Evolutionary conservation across 805 yeast species (phyloP).

Genomic region (Teunomyces lycoperdinae): DNA sequence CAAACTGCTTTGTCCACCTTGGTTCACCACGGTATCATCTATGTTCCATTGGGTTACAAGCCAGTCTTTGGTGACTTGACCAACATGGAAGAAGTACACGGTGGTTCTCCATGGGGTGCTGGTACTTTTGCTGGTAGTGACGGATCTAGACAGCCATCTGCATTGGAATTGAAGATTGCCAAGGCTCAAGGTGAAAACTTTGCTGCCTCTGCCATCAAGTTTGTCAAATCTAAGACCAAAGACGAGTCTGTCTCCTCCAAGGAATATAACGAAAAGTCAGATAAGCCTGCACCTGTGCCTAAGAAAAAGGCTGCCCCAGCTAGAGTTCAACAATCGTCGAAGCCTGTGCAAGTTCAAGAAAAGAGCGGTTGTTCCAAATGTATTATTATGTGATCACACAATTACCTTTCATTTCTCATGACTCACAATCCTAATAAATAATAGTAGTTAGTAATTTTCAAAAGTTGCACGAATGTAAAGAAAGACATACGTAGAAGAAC

Average conservation of each 20-base stretch:
- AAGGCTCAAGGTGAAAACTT: slow-evolving; percentile 65
- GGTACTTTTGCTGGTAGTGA: slow-evolving; percentile 74
- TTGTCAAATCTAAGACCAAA: slow-evolving; percentile 8
- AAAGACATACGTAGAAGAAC: slow-evolving; percentile 1
- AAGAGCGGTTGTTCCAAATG: slow-evolving; percentile 12
- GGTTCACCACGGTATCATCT: slow-evolving; percentile 75
- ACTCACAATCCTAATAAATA: neutral
- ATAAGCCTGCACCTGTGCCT: neutral
- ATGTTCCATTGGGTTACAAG: slow-evolving; percentile 74
- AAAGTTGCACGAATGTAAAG: neutral
- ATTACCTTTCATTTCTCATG: neutral
- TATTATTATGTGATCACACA: slow-evolving; percentile 8
- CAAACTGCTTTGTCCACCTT: slow-evolving; percentile 56
- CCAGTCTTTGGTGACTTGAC: slow-evolving; percentile 53
- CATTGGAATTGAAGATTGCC: slow-evolving; percentile 64
- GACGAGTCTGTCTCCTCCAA: neutral
- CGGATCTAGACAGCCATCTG: slow-evolving; percentile 68
- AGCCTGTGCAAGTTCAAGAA: slow-evolving; percentile 7
- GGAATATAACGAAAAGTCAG: neutral
- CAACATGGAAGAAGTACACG: slow-evolving; percentile 65
- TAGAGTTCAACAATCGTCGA: slow-evolving; percentile 10
- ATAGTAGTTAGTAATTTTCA: slow-evolving; percentile 5
- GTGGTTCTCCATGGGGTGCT: slow-evolving; percentile 87
- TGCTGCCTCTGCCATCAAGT: slow-evolving; percentile 42
- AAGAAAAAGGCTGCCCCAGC: slow-evolving; percentile 3